A percentile compares a stretch with the other conserved stretches of the same genome.
phyloP scores from a whole-genome alignment of 192 early-diverging fungal species.

The Dissophora globulifera region DNA sequence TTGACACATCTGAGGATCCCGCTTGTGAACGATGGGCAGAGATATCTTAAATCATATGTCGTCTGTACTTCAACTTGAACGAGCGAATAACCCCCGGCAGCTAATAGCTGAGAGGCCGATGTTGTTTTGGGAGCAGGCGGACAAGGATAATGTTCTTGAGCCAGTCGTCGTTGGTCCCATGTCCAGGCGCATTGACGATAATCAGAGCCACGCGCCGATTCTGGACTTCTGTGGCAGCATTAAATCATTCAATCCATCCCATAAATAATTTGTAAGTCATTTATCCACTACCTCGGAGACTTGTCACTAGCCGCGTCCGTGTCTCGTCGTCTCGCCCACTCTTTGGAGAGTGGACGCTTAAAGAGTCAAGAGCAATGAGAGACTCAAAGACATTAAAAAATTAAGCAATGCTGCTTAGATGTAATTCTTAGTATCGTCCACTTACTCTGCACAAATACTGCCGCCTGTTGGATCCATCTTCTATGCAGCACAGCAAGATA shows the following conservation, averaged over 20 bases:
- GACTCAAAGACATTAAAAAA: neutral
- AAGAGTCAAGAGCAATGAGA: neutral
- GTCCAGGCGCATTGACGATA: conserved; percentile 8
- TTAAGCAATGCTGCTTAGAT: neutral
- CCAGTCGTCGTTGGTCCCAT: neutral
- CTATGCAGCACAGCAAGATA: conserved; percentile 5
- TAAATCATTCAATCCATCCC: neutral
- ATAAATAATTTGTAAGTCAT: neutral
- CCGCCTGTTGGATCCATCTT: neutral
- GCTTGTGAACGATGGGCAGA: neutral
- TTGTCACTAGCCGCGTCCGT: neutral
- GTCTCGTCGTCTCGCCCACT: neutral
- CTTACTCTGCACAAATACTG: neutral
- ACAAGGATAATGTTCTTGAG: conserved; percentile 1
- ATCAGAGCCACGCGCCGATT: conserved; percentile 2
- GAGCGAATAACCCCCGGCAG: conserved; percentile 7
- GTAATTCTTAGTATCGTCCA: neutral
- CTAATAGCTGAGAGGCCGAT: conserved; percentile 1
- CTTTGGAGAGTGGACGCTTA: neutral
- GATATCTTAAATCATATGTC: neutral
- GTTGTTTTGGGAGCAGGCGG: neutral
- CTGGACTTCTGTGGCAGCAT: conserved; percentile 1
- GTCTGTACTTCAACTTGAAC: conserved; percentile 2
- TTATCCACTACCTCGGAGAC: neutral
- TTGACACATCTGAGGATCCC: neutral